phyloP scores from a whole-genome alignment of 148 eudicot species.

The Rhododendron molle region DNA sequence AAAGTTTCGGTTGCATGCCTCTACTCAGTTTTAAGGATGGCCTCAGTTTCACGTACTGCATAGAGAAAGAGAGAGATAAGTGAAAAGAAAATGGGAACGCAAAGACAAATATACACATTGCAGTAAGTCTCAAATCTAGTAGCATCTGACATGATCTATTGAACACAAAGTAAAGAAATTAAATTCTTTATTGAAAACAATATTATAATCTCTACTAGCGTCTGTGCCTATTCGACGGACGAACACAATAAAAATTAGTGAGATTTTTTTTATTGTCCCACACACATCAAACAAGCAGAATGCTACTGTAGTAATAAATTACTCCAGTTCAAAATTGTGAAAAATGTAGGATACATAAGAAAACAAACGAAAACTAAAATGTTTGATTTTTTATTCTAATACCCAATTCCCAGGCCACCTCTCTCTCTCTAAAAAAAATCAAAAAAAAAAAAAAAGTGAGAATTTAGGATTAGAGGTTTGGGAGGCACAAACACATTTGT shows the following conservation, averaged over 20 bases:
- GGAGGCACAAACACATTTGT: too few species aligned
- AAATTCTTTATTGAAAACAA: too few species aligned
- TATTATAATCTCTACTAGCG: too few species aligned
- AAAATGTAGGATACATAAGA: background rate
- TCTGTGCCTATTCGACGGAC: too few species aligned
- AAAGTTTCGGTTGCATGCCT: conserved; percentile 32
- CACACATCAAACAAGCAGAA: too few species aligned
- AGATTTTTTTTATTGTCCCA: too few species aligned
- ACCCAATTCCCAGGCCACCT: background rate
- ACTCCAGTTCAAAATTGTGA: background rate
- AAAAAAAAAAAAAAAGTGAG: background rate
- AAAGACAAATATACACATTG: background rate
- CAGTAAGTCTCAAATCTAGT: background rate
- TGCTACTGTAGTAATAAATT: too few species aligned
- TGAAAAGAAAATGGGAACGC: background rate
- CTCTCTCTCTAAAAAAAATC: background rate
- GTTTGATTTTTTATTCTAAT: background rate
- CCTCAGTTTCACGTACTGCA: conserved; percentile 47
- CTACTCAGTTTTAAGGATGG: conserved; percentile 40
- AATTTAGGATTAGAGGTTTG: background rate
- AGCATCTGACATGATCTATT: background rate
- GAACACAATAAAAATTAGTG: too few species aligned
- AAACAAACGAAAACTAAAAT: background rate
- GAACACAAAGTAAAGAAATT: background rate
- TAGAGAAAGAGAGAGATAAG: background rate